Evolutionary conservation across 108 stramenopile species (phyloP), one percentile per base, ranked within the genome.

Genomic region (Phaeodactylum tricornutum): DNA sequence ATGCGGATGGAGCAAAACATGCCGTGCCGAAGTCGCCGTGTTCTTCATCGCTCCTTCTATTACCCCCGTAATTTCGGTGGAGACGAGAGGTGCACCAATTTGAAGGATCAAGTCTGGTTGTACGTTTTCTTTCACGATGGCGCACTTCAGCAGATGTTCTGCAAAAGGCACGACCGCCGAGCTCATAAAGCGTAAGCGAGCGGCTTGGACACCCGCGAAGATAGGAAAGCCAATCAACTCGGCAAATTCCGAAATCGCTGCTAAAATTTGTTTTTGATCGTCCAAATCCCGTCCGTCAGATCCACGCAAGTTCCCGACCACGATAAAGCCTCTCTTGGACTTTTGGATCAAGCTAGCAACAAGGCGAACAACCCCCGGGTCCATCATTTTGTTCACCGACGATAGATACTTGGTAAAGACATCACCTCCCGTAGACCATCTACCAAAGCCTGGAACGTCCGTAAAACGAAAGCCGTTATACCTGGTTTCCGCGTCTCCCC

Each of bases 61-160:
- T 2, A 84, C 38, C n/a, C 50, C 40, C 3, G 75, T 54, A 9
- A 95, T 59, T 50, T 84, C 79, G 23, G 80, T 85, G 8, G 88
- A 89, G 26, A 93, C 66, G 1, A 95, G 52, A 0, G 91, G 91
- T 20, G 77, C 50, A 4, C 94, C 91, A 57, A 92, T 47, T 49
- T 95, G 94, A 24, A 95, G 42, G 22, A 95, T 55, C 3, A 93
- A 54, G 53, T 95, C 94, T 0, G 94, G 86, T 21, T 71, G 59
- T n/a, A 94, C 44, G 29, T 67, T 70, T 3, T 70, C 42, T 5
- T 61, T 38, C 2, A 91, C 59, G 6, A 55, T 20, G 32, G 87
- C 82, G 54, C 69, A 57, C 32, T 77, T 80, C 28, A 95, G 53
- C 4, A 93, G 27, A 50, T 84, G 84, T 43, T 93, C 89, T 14